Conservation (phyloP, 1,284 basidiomycete genomes). For the Fomitopsis schrenkii region DNA sequence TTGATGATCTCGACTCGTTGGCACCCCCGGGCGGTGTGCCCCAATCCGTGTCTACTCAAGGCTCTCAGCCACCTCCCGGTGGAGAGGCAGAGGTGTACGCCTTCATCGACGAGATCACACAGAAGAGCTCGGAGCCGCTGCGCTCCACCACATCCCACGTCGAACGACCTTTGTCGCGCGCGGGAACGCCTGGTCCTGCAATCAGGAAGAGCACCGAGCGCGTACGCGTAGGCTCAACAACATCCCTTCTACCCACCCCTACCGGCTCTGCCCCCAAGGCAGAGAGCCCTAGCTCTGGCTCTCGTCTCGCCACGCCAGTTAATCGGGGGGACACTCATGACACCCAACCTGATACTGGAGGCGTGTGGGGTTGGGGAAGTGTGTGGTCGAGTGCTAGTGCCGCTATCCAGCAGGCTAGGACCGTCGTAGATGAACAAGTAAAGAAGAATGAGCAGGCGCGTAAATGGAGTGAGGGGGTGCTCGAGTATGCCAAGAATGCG, state of each 20-base stretch:
- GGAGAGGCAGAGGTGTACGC: constrained; percentile 83
- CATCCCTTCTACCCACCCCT: constrained; percentile 29
- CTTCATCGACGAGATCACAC: constrained; percentile 92
- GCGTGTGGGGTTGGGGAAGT: constrained; percentile 74
- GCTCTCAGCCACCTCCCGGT: constrained; percentile 31
- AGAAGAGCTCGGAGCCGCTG: constrained; percentile 78
- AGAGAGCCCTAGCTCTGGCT: constrained; percentile 24
- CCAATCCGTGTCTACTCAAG: constrained; percentile 15
- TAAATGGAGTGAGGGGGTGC: constrained; percentile 62
- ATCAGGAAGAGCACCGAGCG: constrained; percentile 75
- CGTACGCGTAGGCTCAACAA: constrained; percentile 58
- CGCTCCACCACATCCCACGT: constrained; percentile 50
- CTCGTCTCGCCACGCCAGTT: constrained; percentile 21
- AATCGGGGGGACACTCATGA: constrained; percentile 20
- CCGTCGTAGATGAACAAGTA: constrained; percentile 89
- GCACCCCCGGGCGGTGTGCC: constrained; percentile 31
- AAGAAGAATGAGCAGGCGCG: constrained; percentile 81
- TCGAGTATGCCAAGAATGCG: constrained; percentile 37
- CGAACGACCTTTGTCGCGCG: constrained; percentile 59
- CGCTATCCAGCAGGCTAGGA: constrained; percentile 83
- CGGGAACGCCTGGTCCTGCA: constrained; percentile 56
- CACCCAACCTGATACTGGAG: constrained; percentile 25
- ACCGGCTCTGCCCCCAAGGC: constrained; percentile 34
- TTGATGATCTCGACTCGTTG: constrained; percentile 86
- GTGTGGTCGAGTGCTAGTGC: constrained; percentile 86